Conservation (phyloP, 345 rosid species). For the Mallotus nudiflorus region DNA sequence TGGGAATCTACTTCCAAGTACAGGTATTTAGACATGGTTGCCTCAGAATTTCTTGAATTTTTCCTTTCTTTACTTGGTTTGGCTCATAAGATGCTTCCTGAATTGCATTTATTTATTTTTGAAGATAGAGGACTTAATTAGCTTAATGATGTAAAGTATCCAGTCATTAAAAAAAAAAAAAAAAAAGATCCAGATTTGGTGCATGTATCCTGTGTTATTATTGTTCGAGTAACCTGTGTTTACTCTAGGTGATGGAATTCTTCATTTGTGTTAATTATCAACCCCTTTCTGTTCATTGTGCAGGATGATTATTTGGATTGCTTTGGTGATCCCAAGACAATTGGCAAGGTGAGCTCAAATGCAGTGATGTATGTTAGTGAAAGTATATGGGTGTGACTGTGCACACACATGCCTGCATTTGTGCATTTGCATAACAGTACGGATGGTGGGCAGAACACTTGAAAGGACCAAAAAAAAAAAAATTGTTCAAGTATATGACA, state of each 20-base stretch:
- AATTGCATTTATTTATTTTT: background rate
- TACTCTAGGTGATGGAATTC: conserved; percentile 1
- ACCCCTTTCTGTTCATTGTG: background rate
- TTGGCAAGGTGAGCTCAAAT: conserved; percentile 40
- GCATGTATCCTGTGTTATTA: background rate
- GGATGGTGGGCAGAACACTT: too few relatives aligned
- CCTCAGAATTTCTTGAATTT: conserved; percentile 1
- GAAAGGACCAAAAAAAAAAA: too few relatives aligned
- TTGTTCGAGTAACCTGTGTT: background rate
- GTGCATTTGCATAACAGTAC: too few relatives aligned
- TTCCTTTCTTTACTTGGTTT: background rate
- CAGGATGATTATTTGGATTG: conserved; percentile 55
- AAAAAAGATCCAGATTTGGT: background rate
- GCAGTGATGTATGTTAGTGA: background rate
- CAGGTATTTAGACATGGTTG: conserved; percentile 29
- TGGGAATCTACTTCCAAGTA: conserved; percentile 51
- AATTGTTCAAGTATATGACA: too few relatives aligned
- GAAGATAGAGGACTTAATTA: background rate
- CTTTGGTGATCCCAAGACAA: conserved; percentile 42
- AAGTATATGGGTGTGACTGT: background rate
- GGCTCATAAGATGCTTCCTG: background rate
- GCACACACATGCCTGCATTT: background rate
- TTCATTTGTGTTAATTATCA: background rate
- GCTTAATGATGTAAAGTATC: background rate
- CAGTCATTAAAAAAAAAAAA: too few relatives aligned